These are phyloP conservation scores for Fraxinus baroniana DNA, from an alignment of 305 asterid species.

Conservation along the genomic window DNA sequence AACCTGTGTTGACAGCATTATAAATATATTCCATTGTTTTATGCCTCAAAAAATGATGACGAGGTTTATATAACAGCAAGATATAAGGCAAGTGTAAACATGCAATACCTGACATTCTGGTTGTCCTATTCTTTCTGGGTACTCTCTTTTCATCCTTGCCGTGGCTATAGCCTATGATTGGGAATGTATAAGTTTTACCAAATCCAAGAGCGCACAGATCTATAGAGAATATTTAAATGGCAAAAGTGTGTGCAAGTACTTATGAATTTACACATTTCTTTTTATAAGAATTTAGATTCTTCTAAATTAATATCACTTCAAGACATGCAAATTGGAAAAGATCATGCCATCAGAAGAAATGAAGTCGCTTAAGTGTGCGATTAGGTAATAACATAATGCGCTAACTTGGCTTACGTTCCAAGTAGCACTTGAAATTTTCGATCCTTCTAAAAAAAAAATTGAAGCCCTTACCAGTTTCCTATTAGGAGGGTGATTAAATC, in stretches of 20 bases:
- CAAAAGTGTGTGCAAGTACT: not conserved
- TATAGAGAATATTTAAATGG: not conserved
- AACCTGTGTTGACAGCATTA: not conserved
- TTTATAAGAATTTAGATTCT: not conserved
- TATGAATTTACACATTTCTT: not conserved
- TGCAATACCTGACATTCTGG: conserved; percentile 84
- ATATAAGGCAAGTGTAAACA: conserved; percentile 9
- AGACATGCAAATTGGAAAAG: not conserved
- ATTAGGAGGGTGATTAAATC: conserved; percentile 92
- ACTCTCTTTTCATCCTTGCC: conserved; percentile 94
- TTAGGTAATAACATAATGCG: conserved; percentile 5
- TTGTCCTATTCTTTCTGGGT: conserved; percentile 95
- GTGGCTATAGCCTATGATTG: conserved; percentile 80
- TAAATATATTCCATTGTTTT: not conserved
- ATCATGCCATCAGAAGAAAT: not conserved
- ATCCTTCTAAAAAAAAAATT: not conserved
- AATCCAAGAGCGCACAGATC: conserved; percentile 2
- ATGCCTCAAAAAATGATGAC: not conserved
- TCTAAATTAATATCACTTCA: not conserved
- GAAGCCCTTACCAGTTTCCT: conserved; percentile 70
- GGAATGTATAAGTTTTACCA: conserved; percentile 15
- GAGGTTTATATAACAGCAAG: not conserved
- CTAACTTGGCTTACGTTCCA: not conserved
- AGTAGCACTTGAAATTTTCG: not conserved
- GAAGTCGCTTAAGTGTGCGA: not conserved